A percentile compares a stretch with the other conserved stretches of the same genome.
These are phyloP conservation scores for Nemania sp. DNA, from an alignment of 2,329 filamentous ascomycete genomes.

Conservation along the genomic window DNA sequence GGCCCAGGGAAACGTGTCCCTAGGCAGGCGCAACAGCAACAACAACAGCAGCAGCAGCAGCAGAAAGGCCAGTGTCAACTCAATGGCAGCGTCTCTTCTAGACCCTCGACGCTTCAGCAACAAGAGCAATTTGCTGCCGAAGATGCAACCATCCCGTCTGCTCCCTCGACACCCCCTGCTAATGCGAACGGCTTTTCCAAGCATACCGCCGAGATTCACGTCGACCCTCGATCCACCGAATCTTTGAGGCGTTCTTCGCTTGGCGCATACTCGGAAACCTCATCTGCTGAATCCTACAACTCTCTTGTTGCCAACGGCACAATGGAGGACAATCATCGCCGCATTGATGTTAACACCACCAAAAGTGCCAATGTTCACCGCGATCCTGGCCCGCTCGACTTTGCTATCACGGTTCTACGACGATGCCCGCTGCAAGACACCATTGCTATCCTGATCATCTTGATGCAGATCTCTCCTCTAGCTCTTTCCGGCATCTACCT, in stretches of 20 bases:
- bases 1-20: slow-evolving; percentile 75
- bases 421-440: slow-evolving; percentile 94
- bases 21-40: slow-evolving; percentile 39
- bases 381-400: slow-evolving; percentile 77
- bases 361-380: slow-evolving; percentile 77
- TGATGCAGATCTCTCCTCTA: slow-evolving; percentile 91
- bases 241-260: slow-evolving; percentile 51
- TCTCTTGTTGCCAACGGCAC: slow-evolving; percentile 53
- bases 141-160: slow-evolving; percentile 51
- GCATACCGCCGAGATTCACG: slow-evolving; percentile 54
- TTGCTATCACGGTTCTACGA: slow-evolving; percentile 86
- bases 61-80: slow-evolving; percentile 61
- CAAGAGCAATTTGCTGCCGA: slow-evolving; percentile 46
- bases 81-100: slow-evolving; percentile 51
- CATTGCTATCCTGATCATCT: slow-evolving; percentile 94
- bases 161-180: slow-evolving; percentile 53
- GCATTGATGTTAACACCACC: slow-evolving; percentile 77
- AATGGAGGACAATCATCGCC: slow-evolving; percentile 67
- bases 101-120: slow-evolving; percentile 37
- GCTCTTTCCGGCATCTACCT: slow-evolving; percentile 90
- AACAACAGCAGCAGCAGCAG: slow-evolving; percentile 35
- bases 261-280: slow-evolving; percentile 67
- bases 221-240: slow-evolving; percentile 58
- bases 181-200: slow-evolving; percentile 54
- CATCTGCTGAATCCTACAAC: slow-evolving; percentile 64